Percentiles rank a stretch among this genome's conserved stretches.
phyloP scores from a whole-genome alignment of 805 yeast species.

The Tetrapisispora nanseiensis region DNA sequence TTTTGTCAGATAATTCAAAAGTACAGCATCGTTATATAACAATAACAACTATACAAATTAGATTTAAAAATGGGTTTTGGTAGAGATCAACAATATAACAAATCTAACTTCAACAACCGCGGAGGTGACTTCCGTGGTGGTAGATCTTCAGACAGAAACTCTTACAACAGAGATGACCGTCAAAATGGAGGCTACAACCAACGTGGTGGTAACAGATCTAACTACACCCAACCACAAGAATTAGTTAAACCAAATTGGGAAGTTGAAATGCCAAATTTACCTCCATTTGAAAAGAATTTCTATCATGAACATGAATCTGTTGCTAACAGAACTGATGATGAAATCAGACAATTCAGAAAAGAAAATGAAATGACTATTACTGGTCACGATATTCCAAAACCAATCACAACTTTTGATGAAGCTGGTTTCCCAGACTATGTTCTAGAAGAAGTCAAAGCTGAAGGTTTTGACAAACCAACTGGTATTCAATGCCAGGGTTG shows the following conservation, averaged over 20 bases:
- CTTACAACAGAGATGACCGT: conserved; percentile 27
- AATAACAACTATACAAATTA: neutral
- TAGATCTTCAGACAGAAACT: conserved; percentile 31
- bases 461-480: conserved; percentile 91
- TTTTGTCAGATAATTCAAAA: neutral
- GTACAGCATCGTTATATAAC: neutral
- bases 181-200: conserved; percentile 19
- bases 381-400: conserved; percentile 87
- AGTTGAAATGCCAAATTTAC: conserved; percentile 46
- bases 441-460: conserved; percentile 73
- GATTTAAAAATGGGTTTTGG: conserved; percentile 7
- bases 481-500: conserved; percentile 99
- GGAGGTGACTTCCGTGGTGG: conserved; percentile 35
- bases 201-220: conserved; percentile 33
- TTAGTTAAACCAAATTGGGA: conserved; percentile 69
- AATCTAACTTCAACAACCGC: conserved; percentile 31
- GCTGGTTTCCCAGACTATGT: conserved; percentile 97
- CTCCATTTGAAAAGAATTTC: conserved; percentile 90
- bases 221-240: conserved; percentile 27
- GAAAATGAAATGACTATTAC: conserved; percentile 75
- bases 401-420: conserved; percentile 86
- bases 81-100: conserved; percentile 32
- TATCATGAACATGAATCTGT: conserved; percentile 80
- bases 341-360: conserved; percentile 66
- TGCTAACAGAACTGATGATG: conserved; percentile 61